A percentile compares a stretch with the other conserved stretches of the same genome.
Evolutionary conservation across 208 protist genomes (phyloP).

Genomic region (Acanthamoeba culbertsoni): DNA sequence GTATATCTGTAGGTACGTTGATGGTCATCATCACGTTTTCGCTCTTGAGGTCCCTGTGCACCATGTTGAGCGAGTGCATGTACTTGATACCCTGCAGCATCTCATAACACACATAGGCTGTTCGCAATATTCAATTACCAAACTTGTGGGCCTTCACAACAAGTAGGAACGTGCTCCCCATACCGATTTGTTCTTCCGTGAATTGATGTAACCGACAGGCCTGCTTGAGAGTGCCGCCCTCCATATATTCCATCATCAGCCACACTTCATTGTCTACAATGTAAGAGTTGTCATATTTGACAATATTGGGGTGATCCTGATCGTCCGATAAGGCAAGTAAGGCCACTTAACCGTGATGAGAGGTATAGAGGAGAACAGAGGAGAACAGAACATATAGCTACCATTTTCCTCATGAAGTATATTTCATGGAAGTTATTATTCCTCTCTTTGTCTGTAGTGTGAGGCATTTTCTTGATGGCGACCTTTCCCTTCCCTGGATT

Average conservation of each 20-base stretch:
- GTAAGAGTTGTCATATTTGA: background rate
- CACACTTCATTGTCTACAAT: background rate
- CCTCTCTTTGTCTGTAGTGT: background rate
- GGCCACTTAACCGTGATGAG: background rate
- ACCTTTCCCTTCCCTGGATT: background rate
- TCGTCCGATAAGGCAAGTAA: no score
- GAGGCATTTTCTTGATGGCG: constrained; percentile 27
- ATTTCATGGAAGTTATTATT: constrained; percentile 40
- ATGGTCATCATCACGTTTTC: constrained; percentile 70
- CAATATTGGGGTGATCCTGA: constrained; percentile 17
- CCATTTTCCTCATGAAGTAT: constrained; percentile 15
- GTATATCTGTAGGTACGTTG: background rate
- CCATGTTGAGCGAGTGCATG: constrained; percentile 57
- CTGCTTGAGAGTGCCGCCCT: constrained; percentile 67
- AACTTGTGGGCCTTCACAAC: background rate
- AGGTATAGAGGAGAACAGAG: background rate
- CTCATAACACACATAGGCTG: constrained; percentile 11
- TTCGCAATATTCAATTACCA: no score
- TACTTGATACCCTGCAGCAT: constrained; percentile 59
- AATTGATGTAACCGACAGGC: background rate
- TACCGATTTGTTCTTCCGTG: constrained; percentile 20
- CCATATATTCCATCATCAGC: constrained; percentile 74
- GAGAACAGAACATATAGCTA: background rate
- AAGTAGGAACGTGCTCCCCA: background rate
- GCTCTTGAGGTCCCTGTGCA: constrained; percentile 68